Base-by-base conservation (phyloP, 306 rosid genomes). In the Gleditsia sinensis region DNA sequence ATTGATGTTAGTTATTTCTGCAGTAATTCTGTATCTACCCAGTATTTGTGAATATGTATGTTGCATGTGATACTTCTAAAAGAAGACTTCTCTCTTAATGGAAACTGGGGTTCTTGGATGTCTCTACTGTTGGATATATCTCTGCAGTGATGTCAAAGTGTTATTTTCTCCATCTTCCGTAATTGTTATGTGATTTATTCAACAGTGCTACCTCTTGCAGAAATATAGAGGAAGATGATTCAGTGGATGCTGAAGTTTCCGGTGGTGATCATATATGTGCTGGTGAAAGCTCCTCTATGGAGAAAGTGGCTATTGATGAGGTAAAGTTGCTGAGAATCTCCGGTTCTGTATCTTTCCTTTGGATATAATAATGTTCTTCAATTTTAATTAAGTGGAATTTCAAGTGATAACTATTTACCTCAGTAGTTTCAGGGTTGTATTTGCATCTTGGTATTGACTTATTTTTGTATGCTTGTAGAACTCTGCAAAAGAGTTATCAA, bases 141-240 rank as follows among this genome's bases (percentile, higher is more conserved):
- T 68, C 49, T 53, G 30, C n/a, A 69, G 21, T 55, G 32, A 61
- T 61, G 25, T 14, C 37, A 2, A 75, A 33, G 34, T 45, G 23
- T 37, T 57, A 12, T 53, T 60, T 79, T 9, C 55, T 75, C 32
- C 25, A 34, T 48, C 70, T 53, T 20, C 42, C 67, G 64, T 61
- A 36, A 62, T 59, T 83, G 45, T 73, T 67, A n/a, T 71, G 76
- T 57, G 67, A 72, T 73, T 77, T 75, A 62, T 77, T 34, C 16
- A 25, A 72, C 28, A 50, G 17, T 78, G 78, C 83, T 77, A 63
- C 72, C 75, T 77, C 69, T 74, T 76, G 82, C 96, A 95, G 99
- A 87, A 84, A 85, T 75, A 67, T 84, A 77, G 88, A 91, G 83
- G 93, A 85, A 76, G 96, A 88, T 79, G 88, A 55, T 67, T 72